Evolutionary conservation across 768 basidiomycete genomes (phyloP), one percentile per base, ranked within the genome.

Genomic region (Hypholoma sublateritium): DNA sequence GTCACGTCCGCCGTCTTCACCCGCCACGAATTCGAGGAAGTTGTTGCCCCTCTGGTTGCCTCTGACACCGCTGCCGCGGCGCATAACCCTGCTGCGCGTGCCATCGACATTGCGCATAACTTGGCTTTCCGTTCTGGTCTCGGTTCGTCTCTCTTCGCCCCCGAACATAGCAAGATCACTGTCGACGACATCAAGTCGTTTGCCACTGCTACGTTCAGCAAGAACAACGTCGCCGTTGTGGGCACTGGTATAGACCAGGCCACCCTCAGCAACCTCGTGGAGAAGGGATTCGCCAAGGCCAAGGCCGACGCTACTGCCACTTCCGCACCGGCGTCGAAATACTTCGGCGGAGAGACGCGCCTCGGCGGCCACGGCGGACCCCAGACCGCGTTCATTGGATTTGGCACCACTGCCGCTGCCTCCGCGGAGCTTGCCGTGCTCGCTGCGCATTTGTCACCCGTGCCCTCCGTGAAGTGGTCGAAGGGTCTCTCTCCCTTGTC

Each of bases 101-200:
- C 95, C 41, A 60, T 98, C 55, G 96, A 99, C 67, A 76, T 88
- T 36, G 95, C 94, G 4, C 96, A 98, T 70, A 72, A 82, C 43
- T 78, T 95, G 56, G 95, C 96, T 43, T 99, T 98, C 90, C 93
- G 95, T 67, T 80, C 79, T 42, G 96, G 96, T 14, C 93, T 98
- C 65, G 96, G 96, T 64, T 82, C 89, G 63, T 89, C 95, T 21
- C 83, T 98, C 58, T 93, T 92, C 73, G 89, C 94, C 17, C 77
- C 87, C n/a, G 77, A 84, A 14, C 86, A 91, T 67, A 75, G 75
- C 57, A 74, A 80, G 62, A 72, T 91, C 64, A 81, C 85, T 47
- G 79, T 81, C 19, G 81, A 80, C 12, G 88, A 93, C 62, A 81
- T 96, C 65, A 86, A 87, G 68, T 74, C 81, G 2, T 95, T 83